phyloP scores from a whole-genome alignment of 2,329 filamentous ascomycete species.

The Rhexocercosporidium sp. region DNA sequence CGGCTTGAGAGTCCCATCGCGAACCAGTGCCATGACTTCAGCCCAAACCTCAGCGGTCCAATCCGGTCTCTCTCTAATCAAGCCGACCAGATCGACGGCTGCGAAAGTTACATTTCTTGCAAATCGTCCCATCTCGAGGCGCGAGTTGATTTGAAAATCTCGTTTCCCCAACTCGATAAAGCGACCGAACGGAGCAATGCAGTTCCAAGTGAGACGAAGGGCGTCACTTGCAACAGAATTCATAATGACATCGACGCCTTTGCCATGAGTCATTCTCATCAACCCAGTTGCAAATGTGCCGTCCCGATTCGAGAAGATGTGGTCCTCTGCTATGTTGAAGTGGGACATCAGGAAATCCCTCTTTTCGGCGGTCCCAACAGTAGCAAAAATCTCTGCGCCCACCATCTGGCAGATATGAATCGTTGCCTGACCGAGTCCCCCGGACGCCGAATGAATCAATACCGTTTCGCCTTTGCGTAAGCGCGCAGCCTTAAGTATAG shows the following conservation, averaged over 20 bases:
- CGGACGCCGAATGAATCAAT: conserved; percentile 27
- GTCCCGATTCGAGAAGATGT: conserved; percentile 24
- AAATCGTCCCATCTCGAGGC: conserved; percentile 4
- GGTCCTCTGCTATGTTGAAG: background rate
- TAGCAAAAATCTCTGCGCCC: conserved; percentile 48
- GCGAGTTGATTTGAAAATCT: conserved; percentile 9
- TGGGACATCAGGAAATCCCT: background rate
- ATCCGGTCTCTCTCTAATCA: background rate
- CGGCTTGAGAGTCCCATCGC: background rate
- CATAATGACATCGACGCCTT: conserved; percentile 37
- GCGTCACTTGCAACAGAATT: conserved; percentile 36
- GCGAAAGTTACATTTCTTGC: conserved; percentile 1
- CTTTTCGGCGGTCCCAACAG: conserved; percentile 46
- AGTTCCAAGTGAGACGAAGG: conserved; percentile 38
- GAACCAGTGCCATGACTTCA: background rate
- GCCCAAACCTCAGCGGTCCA: background rate
- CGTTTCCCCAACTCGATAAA: conserved; percentile 43
- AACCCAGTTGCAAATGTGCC: conserved; percentile 10
- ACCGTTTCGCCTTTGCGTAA: conserved; percentile 42
- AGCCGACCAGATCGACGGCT: background rate
- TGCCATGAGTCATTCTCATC: conserved; percentile 21
- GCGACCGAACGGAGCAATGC: conserved; percentile 43
- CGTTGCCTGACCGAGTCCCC: conserved; percentile 26
- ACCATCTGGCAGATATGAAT: conserved; percentile 42
- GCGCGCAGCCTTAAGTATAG: conserved; percentile 44